A percentile compares a stretch with the other conserved stretches of the same genome.
Conservation (phyloP, 1,284 basidiomycete species). For the Malassezia caprae region DNA sequence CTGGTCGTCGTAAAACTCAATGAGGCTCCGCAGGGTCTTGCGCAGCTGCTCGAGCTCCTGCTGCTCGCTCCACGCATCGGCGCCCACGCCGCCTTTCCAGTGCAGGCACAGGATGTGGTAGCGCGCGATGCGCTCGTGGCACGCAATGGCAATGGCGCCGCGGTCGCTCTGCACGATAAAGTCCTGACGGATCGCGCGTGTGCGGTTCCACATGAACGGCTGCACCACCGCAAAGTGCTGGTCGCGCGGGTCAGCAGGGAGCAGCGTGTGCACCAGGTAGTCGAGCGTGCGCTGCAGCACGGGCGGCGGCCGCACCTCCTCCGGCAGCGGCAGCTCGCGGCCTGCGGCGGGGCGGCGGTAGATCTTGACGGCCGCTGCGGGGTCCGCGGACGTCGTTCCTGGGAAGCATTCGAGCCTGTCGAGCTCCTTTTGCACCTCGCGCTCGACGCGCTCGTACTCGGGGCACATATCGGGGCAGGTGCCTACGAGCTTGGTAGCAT, state of each 20-base stretch:
- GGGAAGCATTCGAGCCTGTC: constrained; percentile 65
- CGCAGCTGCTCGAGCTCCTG: constrained; percentile 79
- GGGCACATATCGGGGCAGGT: constrained; percentile 91
- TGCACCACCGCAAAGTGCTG: constrained; percentile 61
- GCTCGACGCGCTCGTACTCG: constrained; percentile 77
- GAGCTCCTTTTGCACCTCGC: constrained; percentile 80
- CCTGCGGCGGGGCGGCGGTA: constrained; percentile 84
- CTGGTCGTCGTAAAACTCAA: constrained; percentile 80
- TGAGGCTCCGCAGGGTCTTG: constrained; percentile 74
- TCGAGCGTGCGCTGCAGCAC: constrained; percentile 76
- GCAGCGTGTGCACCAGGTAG: constrained; percentile 76
- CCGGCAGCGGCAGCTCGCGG: constrained; percentile 72
- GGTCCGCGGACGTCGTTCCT: constrained; percentile 61
- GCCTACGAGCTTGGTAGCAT: constrained; percentile 79
- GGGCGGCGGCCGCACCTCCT: constrained; percentile 76
- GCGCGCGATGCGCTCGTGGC: constrained; percentile 82
- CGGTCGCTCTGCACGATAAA: constrained; percentile 84
- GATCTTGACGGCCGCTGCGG: constrained; percentile 77
- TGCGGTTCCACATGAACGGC: constrained; percentile 82
- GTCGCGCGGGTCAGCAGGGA: constrained; percentile 54
- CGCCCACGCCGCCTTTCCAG: constrained; percentile 49
- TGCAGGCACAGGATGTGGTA: constrained; percentile 85
- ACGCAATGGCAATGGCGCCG: constrained; percentile 69
- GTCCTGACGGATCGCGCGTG: constrained; percentile 79
- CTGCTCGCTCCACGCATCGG: constrained; percentile 61